A percentile compares a stretch with the other conserved stretches of the same genome.
Conservation (phyloP, 495 filamentous ascomycete species). For the Aspergillus homomorphus region DNA sequence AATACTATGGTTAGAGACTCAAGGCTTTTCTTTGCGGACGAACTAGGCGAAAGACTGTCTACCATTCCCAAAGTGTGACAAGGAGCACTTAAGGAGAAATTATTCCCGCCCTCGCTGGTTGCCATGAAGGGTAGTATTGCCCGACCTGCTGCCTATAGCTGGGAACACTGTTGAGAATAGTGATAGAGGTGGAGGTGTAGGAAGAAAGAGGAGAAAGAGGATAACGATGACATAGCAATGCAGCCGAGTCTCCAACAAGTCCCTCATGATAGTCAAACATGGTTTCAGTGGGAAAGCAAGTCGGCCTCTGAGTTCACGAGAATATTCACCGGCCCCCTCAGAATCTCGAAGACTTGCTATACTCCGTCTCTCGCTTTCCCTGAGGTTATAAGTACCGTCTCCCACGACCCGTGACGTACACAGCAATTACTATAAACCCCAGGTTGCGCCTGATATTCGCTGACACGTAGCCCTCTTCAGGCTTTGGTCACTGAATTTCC, state of each 20-base stretch:
- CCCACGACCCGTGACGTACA: neutral
- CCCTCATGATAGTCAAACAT: neutral
- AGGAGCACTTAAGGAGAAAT: conserved; percentile 27
- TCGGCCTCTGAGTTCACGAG: neutral
- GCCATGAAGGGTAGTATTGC: conserved; percentile 15
- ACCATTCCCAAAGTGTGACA: conserved; percentile 42
- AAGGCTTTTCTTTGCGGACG: neutral
- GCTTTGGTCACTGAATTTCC: neutral
- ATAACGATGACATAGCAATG: neutral
- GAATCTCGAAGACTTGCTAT: neutral
- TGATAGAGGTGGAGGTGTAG: neutral
- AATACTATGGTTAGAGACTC: neutral
- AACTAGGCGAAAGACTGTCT: neutral
- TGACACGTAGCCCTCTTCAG: too few relatives aligned
- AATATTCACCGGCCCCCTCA: neutral
- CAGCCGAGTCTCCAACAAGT: too few relatives aligned
- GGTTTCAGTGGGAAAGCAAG: neutral
- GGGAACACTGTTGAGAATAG: neutral
- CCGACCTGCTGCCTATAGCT: neutral
- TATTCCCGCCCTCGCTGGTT: conserved; percentile 6
- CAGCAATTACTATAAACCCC: neutral
- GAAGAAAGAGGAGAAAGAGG: neutral
- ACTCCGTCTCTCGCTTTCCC: neutral
- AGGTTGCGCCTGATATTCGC: neutral
- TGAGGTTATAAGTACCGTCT: neutral